Percentiles rank a stretch among this genome's conserved stretches.
phyloP scores from a whole-genome alignment of 768 basidiomycete species.

The Trametes villosa region DNA sequence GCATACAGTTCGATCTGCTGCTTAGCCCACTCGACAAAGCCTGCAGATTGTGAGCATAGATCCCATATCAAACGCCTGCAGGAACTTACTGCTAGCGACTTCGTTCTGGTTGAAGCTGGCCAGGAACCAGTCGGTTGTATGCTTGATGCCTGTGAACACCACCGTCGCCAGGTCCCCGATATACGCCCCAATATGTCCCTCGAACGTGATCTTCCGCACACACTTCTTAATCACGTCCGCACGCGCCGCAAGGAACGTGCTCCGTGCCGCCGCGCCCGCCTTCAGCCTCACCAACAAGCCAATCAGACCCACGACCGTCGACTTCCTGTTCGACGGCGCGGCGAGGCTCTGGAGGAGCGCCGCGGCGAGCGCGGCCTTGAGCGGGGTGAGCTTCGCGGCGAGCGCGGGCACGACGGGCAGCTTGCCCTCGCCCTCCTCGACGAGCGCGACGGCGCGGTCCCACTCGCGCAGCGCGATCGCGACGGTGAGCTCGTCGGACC shows the following conservation, averaged over 20 bases:
- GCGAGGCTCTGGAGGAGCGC: conserved; percentile 78
- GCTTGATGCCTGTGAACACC: conserved; percentile 92
- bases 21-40: conserved; percentile 94
- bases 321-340: conserved; percentile 76
- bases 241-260: conserved; percentile 81
- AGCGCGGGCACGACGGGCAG: conserved; percentile 57
- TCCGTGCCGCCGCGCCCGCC: conserved; percentile 77
- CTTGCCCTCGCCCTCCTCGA: conserved; percentile 81
- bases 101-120: conserved; percentile 95
- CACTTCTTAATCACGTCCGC: conserved; percentile 73
- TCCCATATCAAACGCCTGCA: background rate
- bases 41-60: conserved; percentile 43
- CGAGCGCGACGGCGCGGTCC: conserved; percentile 81
- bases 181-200: conserved; percentile 86
- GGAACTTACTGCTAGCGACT: conserved; percentile 80
- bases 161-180: conserved; percentile 88
- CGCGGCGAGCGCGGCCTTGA: conserved; percentile 69
- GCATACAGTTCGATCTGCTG: conserved; percentile 82
- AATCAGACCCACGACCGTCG: conserved; percentile 70
- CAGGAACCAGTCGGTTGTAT: conserved; percentile 98
- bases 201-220: conserved; percentile 87
- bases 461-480: conserved; percentile 89
- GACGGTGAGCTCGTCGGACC: conserved; percentile 89
- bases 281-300: conserved; percentile 74
- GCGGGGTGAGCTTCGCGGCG: conserved; percentile 61